phyloP scores from a whole-genome alignment of 139 green algal species.

The Asterochloris sp. region DNA sequence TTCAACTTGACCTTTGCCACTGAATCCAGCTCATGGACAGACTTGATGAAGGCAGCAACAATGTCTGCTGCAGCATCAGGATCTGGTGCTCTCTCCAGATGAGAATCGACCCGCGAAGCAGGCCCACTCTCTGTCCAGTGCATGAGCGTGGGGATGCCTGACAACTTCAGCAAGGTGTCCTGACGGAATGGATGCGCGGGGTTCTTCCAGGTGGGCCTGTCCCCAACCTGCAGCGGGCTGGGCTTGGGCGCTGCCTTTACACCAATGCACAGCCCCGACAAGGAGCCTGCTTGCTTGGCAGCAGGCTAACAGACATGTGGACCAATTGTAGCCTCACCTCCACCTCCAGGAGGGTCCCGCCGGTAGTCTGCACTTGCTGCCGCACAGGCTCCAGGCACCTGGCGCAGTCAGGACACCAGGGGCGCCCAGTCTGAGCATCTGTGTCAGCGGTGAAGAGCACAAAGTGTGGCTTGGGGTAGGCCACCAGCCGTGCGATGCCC shows the following conservation, averaged over 20 bases:
- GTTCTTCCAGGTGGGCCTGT: slow-evolving; percentile 31
- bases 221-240: slow-evolving; percentile 23
- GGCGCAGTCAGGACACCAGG: slow-evolving; percentile 39
- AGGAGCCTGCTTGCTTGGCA: background rate
- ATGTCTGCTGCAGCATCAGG: slow-evolving; percentile 10
- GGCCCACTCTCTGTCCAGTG: slow-evolving; percentile 12
- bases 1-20: no score
- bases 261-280: background rate
- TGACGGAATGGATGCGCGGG: slow-evolving; percentile 20
- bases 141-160: slow-evolving; percentile 37
- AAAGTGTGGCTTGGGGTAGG: slow-evolving; percentile 28
- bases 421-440: slow-evolving; percentile 21
- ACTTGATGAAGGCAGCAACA: background rate
- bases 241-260: background rate
- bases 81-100: background rate
- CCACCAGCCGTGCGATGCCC: slow-evolving; percentile 22
- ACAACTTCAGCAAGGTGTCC: slow-evolving; percentile 13
- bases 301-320: background rate
- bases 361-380: slow-evolving; percentile 1
- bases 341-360: slow-evolving; percentile 37
- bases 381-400: slow-evolving; percentile 10
- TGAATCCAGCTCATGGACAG: no score
- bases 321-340: slow-evolving; percentile 1
- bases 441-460: slow-evolving; percentile 31
- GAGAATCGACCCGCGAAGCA: background rate